Evolutionary conservation across 208 protist species (phyloP), one percentile per base, ranked within the genome.

Genomic region (Leishmania tarentolae): DNA sequence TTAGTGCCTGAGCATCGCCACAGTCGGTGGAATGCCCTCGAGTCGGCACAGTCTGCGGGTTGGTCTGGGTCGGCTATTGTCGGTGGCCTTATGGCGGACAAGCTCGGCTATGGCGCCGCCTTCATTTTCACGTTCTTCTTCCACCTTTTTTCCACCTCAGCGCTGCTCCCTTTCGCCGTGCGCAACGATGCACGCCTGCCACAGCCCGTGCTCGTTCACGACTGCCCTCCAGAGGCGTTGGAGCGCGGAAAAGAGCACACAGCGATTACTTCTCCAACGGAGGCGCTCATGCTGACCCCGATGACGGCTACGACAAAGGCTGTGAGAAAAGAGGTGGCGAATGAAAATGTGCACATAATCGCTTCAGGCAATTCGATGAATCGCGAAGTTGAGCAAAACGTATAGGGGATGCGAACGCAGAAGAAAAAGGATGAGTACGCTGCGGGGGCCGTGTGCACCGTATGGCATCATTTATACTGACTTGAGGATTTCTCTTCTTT

Each of bases 71-170:
- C 90, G 28, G 90, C 90, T 9, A 77, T 93, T 52, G 19, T 95
- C 1, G 92, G 92, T 59, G 92, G 92, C 50, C 78, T 86, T 71
- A 74, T 95, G n/a, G 92, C 92, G 19, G 92, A 93, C 75, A 9
- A 68, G 59, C 53, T 81, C 21, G 88, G 88, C 73, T 95, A 95
- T 78, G 88, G 88, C 47, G 83, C 85, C 0, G 84, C 90, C n/a
- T 95, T 95, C 78, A 90, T 95, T 81, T 81, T 93, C 57, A 95
- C 92, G 28, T 95, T 93, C 85, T 79, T 46, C 40, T 95, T 95
- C 70, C 92, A 95, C 80, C 72, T 92, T 46, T 75, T 72, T 15
- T 82, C 85, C 28, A 84, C 71, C 3, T 65, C 76, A 3, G 53
- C 89, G 56, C 75, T 95, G 47, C 2, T 89, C 13, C 92, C 92